phyloP scores from a whole-genome alignment of 345 rosid genomes.

The Acer saccharum region DNA sequence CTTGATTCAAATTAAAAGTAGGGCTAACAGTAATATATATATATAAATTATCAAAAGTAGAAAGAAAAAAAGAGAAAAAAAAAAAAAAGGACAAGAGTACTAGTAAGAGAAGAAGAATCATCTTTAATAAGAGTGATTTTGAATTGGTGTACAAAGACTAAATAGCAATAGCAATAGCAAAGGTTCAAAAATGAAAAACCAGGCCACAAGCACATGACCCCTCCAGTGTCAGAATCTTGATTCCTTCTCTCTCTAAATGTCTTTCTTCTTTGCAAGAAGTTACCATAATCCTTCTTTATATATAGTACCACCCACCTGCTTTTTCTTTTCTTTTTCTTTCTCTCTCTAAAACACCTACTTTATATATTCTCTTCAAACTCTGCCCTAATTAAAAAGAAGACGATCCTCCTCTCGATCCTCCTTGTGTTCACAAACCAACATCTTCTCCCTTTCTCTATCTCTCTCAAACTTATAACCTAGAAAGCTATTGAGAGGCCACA shows the following conservation, averaged over 20 bases:
- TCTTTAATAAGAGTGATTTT: constrained; percentile 41
- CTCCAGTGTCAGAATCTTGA: constrained; percentile 53
- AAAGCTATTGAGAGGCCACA: constrained; percentile 35
- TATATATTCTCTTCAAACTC: constrained; percentile 56
- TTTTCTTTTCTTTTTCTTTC: constrained; percentile 37
- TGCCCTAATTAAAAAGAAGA: constrained; percentile 49
- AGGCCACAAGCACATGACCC: constrained; percentile 51
- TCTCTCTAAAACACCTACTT: constrained; percentile 35
- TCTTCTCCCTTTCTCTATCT: constrained; percentile 34
- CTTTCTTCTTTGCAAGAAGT: constrained; percentile 63
- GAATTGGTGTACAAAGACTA: constrained; percentile 44
- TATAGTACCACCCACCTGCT: constrained; percentile 27
- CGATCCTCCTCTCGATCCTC: constrained; percentile 62
- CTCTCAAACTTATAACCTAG: constrained; percentile 23
- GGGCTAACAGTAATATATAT: not conserved
- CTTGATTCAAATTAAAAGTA: constrained; percentile 16
- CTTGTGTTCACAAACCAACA: constrained; percentile 66
- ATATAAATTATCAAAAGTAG: constrained; percentile 15
- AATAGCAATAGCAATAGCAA: not conserved
- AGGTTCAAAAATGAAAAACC: constrained; percentile 4
- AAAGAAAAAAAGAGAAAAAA: constrained; percentile 7
- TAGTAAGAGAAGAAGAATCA: constrained; percentile 36
- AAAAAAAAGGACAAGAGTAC: constrained; percentile 26
- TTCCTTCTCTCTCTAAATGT: constrained; percentile 26
- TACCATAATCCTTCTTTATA: constrained; percentile 52